Evolutionary conservation across 192 early-diverging fungal species (phyloP), one percentile per base, ranked within the genome.

Genomic region (Gamsiella multidivaricata): DNA sequence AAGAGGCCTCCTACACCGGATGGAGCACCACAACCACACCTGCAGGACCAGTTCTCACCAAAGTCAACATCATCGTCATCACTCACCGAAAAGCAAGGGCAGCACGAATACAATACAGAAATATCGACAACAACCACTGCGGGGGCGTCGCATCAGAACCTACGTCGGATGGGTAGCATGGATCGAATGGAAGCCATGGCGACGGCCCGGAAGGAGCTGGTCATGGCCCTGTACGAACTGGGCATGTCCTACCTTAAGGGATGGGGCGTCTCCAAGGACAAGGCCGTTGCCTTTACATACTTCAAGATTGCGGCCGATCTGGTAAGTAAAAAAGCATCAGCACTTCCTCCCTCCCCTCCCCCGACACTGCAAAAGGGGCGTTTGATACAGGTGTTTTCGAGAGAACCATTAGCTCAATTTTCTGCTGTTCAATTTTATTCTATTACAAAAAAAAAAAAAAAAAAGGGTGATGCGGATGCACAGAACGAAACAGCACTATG

Each of bases 231-330:
- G 58, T 93, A 93, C 62, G 93, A 95, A 78, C 81, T 95, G 8
- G 93, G 91, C 15, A 86, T 86, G 76, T 86, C 85, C 59, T 91
- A 83, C 47, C 83, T 84, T 39, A 87, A 91, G 41, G 93, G 93
- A 20, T 93, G 92, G 92, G 93, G 93, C 55, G 92, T 93, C 9
- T 68, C 85, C 58, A 90, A 90, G 20, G 89, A 93, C 71, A 94
- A 92, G 45, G 79, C 85, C 31, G 91, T 90, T 1, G 93, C 92
- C 0, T 91, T 88, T 2, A 90, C 91, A 33, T 95, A 92, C 62
- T 95, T 95, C 81, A 91, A 92, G 68, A 88, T 95, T 50, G 91
- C 93, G 6, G 93, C 93, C 0, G 88, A 93, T 60, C 68, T 94
- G 39, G 72, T 76, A 67, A 49, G 69, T 2, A 17, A 23, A 17